phyloP scores from a whole-genome alignment of 2,329 filamentous ascomycete genomes.

The Diaporthe velutina region DNA sequence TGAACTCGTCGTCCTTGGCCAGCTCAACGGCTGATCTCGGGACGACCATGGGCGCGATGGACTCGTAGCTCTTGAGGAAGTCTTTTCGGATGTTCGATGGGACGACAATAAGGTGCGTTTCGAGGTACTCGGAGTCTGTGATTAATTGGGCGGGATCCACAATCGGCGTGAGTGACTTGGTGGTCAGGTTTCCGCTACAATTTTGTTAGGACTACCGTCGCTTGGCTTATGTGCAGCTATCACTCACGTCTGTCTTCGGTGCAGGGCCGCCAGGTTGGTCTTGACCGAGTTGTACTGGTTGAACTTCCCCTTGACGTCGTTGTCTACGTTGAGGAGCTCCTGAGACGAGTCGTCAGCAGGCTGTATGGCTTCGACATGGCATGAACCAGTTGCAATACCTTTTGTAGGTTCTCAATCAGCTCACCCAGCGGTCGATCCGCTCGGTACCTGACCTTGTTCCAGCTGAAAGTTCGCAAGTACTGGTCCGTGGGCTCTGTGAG shows the following conservation, averaged over 20 bases:
- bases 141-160: conserved; percentile 85
- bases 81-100: conserved; percentile 86
- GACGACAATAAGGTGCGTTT: conserved; percentile 93
- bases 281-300: conserved; percentile 94
- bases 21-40: conserved; percentile 87
- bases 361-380: background rate
- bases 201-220: conserved; percentile 17
- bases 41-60: conserved; percentile 89
- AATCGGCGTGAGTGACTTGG: conserved; percentile 91
- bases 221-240: background rate
- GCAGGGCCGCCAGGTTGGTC: conserved; percentile 82
- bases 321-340: conserved; percentile 93
- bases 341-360: conserved; percentile 50
- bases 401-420: conserved; percentile 88
- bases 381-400: conserved; percentile 63
- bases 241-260: conserved; percentile 87
- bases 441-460: conserved; percentile 98
- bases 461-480: conserved; percentile 89
- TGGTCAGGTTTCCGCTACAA: conserved; percentile 87
- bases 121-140: conserved; percentile 94
- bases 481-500: conserved; percentile 90
- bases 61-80: conserved; percentile 91
- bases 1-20: conserved; percentile 89
- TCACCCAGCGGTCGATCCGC: conserved; percentile 91
- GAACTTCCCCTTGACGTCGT: conserved; percentile 94